Percentiles rank a stretch among this genome's conserved stretches.
phyloP scores from a whole-genome alignment of 768 basidiomycete genomes.

The Leccinum incarnatum region DNA sequence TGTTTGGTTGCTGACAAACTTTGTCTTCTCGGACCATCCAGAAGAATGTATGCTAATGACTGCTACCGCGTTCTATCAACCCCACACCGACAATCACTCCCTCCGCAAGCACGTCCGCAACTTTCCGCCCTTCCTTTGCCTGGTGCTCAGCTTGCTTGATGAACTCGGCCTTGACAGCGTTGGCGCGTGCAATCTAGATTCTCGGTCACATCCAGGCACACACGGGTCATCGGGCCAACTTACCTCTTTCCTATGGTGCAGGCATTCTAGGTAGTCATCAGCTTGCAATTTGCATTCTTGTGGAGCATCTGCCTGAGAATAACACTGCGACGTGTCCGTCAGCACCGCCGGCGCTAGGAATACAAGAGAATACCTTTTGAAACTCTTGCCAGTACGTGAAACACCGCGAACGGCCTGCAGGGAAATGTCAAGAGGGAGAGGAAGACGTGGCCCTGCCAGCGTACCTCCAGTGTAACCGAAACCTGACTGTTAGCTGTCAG shows the following conservation, averaged over 20 bases:
- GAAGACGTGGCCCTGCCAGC: conserved; percentile 9
- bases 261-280: conserved; percentile 89
- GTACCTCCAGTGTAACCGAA: conserved; percentile 62
- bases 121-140: conserved; percentile 67
- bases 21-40: conserved; percentile 10
- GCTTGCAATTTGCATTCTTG: conserved; percentile 64
- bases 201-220: not conserved
- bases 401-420: conserved; percentile 76
- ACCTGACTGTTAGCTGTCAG: conserved; percentile 49
- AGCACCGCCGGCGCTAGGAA: not conserved
- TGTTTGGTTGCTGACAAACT: conserved; percentile 40
- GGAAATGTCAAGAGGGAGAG: conserved; percentile 4
- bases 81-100: conserved; percentile 76
- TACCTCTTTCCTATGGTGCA: conserved; percentile 89
- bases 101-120: conserved; percentile 67
- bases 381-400: conserved; percentile 94
- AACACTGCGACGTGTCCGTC: conserved; percentile 57
- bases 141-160: conserved; percentile 62
- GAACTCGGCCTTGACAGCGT: conserved; percentile 69
- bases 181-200: conserved; percentile 59
- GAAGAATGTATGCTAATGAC: not conserved
- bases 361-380: conserved; percentile 48
- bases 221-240: conserved; percentile 16
- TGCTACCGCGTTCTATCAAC: conserved; percentile 54
- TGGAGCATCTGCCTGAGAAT: conserved; percentile 75